These are phyloP conservation scores for Parascedosporium putredinis DNA, from an alignment of 2,329 filamentous ascomycete genomes.

Conservation along the genomic window DNA sequence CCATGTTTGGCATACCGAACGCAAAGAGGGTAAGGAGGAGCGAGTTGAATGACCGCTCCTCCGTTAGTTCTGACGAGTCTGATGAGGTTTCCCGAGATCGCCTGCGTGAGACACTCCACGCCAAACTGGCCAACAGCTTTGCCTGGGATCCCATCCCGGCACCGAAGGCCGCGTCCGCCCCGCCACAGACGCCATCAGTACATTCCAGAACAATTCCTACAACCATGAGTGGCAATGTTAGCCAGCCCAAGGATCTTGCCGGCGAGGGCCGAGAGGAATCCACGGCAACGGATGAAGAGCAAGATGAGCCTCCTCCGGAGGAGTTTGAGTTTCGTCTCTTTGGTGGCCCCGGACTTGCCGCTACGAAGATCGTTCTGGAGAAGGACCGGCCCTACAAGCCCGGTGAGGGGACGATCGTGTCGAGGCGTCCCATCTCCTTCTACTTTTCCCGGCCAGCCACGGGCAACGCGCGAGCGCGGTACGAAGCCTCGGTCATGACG, in stretches of 20 bases:
- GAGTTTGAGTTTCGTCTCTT: slow-evolving; percentile 51
- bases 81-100: slow-evolving; percentile 6
- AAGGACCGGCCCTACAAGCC: slow-evolving; percentile 23
- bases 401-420: slow-evolving; percentile 25
- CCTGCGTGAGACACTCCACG: slow-evolving; percentile 9
- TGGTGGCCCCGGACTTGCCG: slow-evolving; percentile 30
- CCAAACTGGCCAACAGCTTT: slow-evolving; percentile 11
- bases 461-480: slow-evolving; percentile 25
- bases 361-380: slow-evolving; percentile 40
- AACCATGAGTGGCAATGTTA: neutral
- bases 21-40: slow-evolving; percentile 46
- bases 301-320: slow-evolving; percentile 23
- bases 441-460: slow-evolving; percentile 35
- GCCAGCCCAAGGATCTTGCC: neutral
- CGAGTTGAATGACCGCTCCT: slow-evolving; percentile 31
- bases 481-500: slow-evolving; percentile 36
- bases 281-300: slow-evolving; percentile 13
- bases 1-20: slow-evolving; percentile 42
- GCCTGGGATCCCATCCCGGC: slow-evolving; percentile 2
- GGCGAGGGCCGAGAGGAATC: slow-evolving; percentile 6
- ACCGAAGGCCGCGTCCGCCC: too few species aligned
- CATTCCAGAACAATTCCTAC: neutral
- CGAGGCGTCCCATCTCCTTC: slow-evolving; percentile 32
- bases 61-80: neutral
- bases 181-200: too few species aligned